These are phyloP conservation scores for Aspergillus hiratsukae DNA, from an alignment of 2,329 filamentous ascomycete species.

Conservation along the genomic window DNA sequence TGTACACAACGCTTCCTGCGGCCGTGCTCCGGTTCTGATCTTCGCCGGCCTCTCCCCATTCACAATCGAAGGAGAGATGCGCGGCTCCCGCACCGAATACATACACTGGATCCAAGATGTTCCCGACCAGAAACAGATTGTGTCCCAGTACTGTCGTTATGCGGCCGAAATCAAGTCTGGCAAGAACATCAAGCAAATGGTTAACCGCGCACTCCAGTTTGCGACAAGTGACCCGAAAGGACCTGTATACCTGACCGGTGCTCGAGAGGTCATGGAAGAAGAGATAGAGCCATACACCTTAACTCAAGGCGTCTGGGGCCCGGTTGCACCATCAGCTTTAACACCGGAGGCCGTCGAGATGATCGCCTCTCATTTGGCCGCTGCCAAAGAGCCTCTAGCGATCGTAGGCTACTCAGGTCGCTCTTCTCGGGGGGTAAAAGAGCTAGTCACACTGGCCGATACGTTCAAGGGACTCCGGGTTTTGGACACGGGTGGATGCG, in stretches of 20 bases:
- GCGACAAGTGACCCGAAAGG: slow-evolving; percentile 72
- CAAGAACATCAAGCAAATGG: slow-evolving; percentile 82
- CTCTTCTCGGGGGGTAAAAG: slow-evolving; percentile 38
- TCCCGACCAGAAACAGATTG: slow-evolving; percentile 73
- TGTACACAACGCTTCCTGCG: slow-evolving; percentile 73
- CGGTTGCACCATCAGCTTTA: slow-evolving; percentile 63
- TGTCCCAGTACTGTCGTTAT: slow-evolving; percentile 82
- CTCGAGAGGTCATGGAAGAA: slow-evolving; percentile 79
- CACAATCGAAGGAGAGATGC: slow-evolving; percentile 71
- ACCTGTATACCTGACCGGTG: slow-evolving; percentile 73
- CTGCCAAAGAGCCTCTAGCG: slow-evolving; percentile 46
- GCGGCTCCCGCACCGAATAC: slow-evolving; percentile 74
- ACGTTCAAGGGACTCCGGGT: slow-evolving; percentile 47
- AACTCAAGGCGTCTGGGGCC: slow-evolving; percentile 65
- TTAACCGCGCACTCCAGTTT: slow-evolving; percentile 79
- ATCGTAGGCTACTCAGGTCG: slow-evolving; percentile 51
- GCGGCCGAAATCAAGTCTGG: slow-evolving; percentile 77
- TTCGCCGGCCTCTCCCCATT: slow-evolving; percentile 75
- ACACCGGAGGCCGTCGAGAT: slow-evolving; percentile 44
- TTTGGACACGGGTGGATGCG: slow-evolving; percentile 49
- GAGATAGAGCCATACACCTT: slow-evolving; percentile 71
- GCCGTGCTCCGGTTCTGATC: slow-evolving; percentile 69
- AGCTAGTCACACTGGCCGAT: slow-evolving; percentile 46
- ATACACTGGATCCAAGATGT: slow-evolving; percentile 86
- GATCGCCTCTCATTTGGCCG: slow-evolving; percentile 42